Evolutionary conservation across 768 basidiomycete species (phyloP), one percentile per base, ranked within the genome.

Genomic region (Epithele typhae): DNA sequence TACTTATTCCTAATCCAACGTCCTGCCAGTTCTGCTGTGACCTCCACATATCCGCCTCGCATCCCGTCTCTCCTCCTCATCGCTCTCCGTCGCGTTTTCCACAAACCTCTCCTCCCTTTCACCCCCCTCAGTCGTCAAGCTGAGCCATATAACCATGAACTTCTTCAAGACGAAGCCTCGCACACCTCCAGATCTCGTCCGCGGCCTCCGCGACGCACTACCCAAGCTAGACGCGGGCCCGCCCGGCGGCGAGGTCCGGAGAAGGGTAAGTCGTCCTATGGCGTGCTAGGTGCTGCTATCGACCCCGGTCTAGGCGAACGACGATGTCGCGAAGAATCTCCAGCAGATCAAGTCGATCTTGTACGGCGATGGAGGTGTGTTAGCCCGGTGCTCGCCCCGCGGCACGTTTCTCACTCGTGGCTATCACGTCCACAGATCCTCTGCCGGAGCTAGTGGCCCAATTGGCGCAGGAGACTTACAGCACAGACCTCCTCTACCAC

Each of bases 381-480:
- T 27, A 19, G 34, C 37, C 21, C 22, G 38, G 6, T 34, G 24
- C n/a, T 40, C 19, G 27, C 32, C 27, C 34, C 38, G 30, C 27
- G 25, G 37, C 43, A 19, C 43, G 30, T 45, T 37, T 25, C 33
- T 27, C 37, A 40, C 47, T 36, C 42, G 18, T 34, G 24, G 37
- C 36, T 32, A 49, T 39, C 24, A 30, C 27, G 5, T 14, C 33
- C 43, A 25, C 59, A 82, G 92, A 94, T 50, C 88, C 92, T 7
- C 70, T 85, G 14, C 89, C 93, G 0, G 95, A 98, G 58, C 73
- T 91, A 25, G 78, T 97, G 35, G 92, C 94, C 6, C 94, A 97
- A 64, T 81, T 98, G 10, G 89, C 95, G 0, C 93, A 97, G 61
- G 95, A 98, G 64, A 91, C 92, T 8, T 98, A 97, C 70, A 82